A percentile compares a stretch with the other conserved stretches of the same genome.
Evolutionary conservation across 2,329 filamentous ascomycete genomes (phyloP).

Genomic region (Aspergillus fructus): DNA sequence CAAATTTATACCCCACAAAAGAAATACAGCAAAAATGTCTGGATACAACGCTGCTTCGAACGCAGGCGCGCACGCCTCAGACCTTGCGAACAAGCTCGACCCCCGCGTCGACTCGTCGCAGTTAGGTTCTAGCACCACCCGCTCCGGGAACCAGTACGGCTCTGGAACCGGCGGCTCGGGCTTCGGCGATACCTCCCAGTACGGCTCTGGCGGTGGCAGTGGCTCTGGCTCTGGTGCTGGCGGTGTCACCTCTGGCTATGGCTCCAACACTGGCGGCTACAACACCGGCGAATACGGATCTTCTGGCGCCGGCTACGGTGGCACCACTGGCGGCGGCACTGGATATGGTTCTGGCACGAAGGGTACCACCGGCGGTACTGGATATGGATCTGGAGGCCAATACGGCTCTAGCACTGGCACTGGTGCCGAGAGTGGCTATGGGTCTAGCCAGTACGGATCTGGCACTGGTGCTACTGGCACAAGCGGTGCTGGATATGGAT

Average conservation of each 20-base stretch:
- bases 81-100: conserved; percentile 1
- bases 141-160: background rate
- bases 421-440: background rate
- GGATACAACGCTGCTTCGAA: background rate
- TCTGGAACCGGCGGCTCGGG: background rate
- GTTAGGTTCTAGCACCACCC: background rate
- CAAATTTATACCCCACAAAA: background rate
- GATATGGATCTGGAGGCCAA: background rate
- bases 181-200: background rate
- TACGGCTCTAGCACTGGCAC: background rate
- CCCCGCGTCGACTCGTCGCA: background rate
- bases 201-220: background rate
- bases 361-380: background rate
- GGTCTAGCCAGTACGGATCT: background rate
- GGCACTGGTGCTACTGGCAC: background rate
- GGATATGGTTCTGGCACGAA: conserved; percentile 1
- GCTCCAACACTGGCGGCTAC: too few relatives aligned
- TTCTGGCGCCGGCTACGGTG: background rate
- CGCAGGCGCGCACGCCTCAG: background rate
- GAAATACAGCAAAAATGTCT: background rate
- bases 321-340: background rate
- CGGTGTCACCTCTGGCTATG: background rate
- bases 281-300: too few relatives aligned
- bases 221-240: background rate
- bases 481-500: background rate